Conservation (phyloP, 169 alveolate genomes). For the Plasmodium inui region DNA sequence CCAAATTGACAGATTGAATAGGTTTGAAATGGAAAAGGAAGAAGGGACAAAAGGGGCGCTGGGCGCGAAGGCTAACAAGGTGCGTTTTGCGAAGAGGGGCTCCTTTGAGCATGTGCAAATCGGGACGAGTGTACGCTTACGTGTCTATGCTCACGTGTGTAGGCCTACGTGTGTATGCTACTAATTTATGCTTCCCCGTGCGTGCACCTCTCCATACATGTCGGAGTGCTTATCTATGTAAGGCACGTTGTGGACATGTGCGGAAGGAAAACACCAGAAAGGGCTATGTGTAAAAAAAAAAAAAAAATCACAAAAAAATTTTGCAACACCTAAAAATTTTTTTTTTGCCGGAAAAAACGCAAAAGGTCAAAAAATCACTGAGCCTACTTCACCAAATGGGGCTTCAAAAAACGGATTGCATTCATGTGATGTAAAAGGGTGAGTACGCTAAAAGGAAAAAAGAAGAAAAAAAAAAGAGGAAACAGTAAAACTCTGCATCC, state of each 20-base stretch:
- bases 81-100: not conserved
- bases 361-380: not conserved
- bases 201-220: not conserved
- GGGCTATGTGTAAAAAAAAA: not conserved
- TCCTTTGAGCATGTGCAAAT: not conserved
- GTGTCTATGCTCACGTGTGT: too few species aligned
- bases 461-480: not conserved
- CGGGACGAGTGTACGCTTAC: not conserved
- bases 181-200: not conserved
- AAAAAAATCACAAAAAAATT: not conserved
- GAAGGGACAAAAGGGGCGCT: not conserved
- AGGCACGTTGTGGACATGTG: not conserved
- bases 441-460: not conserved
- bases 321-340: not conserved
- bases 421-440: not conserved
- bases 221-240: not conserved
- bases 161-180: too few species aligned
- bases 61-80: not conserved
- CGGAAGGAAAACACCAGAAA: not conserved
- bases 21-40: not conserved
- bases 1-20: not conserved
- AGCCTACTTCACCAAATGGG: not conserved
- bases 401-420: not conserved
- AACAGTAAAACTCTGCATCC: not conserved
- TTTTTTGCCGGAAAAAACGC: not conserved